Percentiles rank a stretch among this genome's conserved stretches.
Evolutionary conservation across 441 rosid genomes (phyloP).

Genomic region (Adansonia gregorii): DNA sequence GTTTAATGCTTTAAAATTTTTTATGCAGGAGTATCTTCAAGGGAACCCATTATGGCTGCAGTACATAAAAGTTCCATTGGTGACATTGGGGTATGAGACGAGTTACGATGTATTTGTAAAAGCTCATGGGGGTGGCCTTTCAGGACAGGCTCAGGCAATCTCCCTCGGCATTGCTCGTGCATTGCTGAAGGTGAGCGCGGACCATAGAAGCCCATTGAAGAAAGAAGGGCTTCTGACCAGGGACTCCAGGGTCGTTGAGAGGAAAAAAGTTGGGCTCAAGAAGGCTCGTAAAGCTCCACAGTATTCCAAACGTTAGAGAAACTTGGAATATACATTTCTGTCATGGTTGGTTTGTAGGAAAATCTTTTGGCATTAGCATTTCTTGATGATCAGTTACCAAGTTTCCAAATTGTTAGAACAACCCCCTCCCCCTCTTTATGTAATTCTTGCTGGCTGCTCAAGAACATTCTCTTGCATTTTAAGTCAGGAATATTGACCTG

Average conservation of each 20-base stretch:
- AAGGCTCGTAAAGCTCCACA: conserved; percentile 97
- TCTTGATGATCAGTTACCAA: background rate
- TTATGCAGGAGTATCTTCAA: conserved; percentile 83
- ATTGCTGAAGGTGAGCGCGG: conserved; percentile 71
- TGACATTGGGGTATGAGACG: conserved; percentile 74
- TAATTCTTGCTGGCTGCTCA: background rate
- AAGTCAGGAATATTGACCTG: conserved; percentile 1
- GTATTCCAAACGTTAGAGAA: conserved; percentile 72
- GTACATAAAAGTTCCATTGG: conserved; percentile 76
- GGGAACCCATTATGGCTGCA: conserved; percentile 96
- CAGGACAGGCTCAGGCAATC: conserved; percentile 97
- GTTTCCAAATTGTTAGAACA: background rate
- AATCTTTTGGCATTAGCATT: background rate
- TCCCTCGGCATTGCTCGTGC: conserved; percentile 91
- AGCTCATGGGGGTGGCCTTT: conserved; percentile 93
- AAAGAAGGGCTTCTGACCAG: conserved; percentile 85
- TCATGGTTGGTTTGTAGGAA: conserved; percentile 10
- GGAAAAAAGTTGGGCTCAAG: conserved; percentile 94
- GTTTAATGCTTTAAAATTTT: background rate
- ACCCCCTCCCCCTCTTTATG: background rate
- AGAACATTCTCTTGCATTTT: conserved; percentile 17
- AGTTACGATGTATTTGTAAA: conserved; percentile 88
- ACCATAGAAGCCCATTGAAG: conserved; percentile 72
- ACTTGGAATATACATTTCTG: background rate
- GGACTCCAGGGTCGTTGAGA: conserved; percentile 89